Evolutionary conservation across 2,329 filamentous ascomycete species (phyloP), one percentile per base, ranked within the genome.

Genomic region (Monilinia vaccinii-corymbosi): DNA sequence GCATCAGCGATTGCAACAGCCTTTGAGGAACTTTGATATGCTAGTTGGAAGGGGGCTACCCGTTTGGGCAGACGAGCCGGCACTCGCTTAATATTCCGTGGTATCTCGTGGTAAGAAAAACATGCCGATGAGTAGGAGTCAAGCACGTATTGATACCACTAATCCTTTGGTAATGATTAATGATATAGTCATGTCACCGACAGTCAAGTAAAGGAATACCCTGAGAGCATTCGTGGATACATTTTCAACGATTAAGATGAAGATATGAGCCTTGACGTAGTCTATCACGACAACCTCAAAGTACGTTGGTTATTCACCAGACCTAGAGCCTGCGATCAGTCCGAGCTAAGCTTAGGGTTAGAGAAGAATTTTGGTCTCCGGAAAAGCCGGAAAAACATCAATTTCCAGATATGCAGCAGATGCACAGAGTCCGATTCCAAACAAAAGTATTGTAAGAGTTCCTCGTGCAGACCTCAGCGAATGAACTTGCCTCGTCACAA

Each of bases 91-190:
- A 49, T 2, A 2, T 34, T 4, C 7, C 3, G 31, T 7, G 34
- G 25, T 18, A 28, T 28, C 3, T n/a, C n/a, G n/a, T n/a, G 81
- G 83, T 65, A 86, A 80, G 72, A 84, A 84, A 69, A 83, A 78
- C 23, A 84, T 77, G 52, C 79, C 76, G 2, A 70, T 61, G n/a
- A 86, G 71, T 50, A 86, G 82, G 61, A 85, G 76, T 10, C 85
- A n/a, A 25, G 81, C 82, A 67, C 86, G 86, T n/a, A 80, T 67
- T 40, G 84, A 77, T 66, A n/a, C n/a, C 82, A 79, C 68, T 82
- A 79, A 1, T 77, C 79, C 32, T 18, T 23, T 6, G 5, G 11
- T 8, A 21, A 21, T 14, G 3, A 8, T 16, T 34, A 18, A 36
- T 21, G 7, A 21, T 4, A 16, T 16, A 7, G 21, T 13, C 7